These are phyloP conservation scores for Taiozyma sp. DNA, from an alignment of 1,139 yeast genomes.

Conservation along the genomic window DNA sequence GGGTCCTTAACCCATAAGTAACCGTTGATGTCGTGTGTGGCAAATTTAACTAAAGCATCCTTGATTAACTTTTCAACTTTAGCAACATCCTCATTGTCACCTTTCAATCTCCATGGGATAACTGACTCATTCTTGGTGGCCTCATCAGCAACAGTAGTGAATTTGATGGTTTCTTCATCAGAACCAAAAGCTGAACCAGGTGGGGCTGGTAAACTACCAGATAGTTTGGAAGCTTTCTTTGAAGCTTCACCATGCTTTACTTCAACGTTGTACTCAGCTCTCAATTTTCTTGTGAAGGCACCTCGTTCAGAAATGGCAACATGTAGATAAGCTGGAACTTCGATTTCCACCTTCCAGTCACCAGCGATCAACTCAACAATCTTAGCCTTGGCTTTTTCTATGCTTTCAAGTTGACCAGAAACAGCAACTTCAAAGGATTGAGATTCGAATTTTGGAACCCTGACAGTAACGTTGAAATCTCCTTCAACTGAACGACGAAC, in stretches of 20 bases:
- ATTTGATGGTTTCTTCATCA: conserved; percentile 35
- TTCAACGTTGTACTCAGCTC: conserved; percentile 51
- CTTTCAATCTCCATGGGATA: conserved; percentile 63
- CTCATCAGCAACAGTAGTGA: conserved; percentile 39
- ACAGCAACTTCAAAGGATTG: conserved; percentile 39
- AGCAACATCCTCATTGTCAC: conserved; percentile 30
- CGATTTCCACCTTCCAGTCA: conserved; percentile 38
- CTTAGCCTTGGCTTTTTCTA: conserved; percentile 53
- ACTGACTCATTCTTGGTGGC: conserved; percentile 30
- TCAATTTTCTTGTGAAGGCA: conserved; percentile 53
- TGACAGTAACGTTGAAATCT: conserved; percentile 59
- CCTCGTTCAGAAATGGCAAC: conserved; percentile 68
- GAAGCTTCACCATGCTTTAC: conserved; percentile 55
- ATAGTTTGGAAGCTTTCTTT: conserved; percentile 47
- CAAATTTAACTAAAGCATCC: conserved; percentile 29
- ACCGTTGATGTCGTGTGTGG: conserved; percentile 37
- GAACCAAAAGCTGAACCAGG: conserved; percentile 49
- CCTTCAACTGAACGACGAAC: conserved; percentile 70
- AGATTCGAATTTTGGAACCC: conserved; percentile 62
- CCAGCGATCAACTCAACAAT: conserved; percentile 46
- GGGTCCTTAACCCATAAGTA: conserved; percentile 45
- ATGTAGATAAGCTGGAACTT: conserved; percentile 56
- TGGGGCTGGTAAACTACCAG: conserved; percentile 39
- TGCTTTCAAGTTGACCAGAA: conserved; percentile 58
- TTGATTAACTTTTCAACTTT: conserved; percentile 29